These are phyloP conservation scores for Thuidium tamariscinum DNA, from an alignment of 225 moss, liverwort and hornwort species.

Conservation along the genomic window DNA sequence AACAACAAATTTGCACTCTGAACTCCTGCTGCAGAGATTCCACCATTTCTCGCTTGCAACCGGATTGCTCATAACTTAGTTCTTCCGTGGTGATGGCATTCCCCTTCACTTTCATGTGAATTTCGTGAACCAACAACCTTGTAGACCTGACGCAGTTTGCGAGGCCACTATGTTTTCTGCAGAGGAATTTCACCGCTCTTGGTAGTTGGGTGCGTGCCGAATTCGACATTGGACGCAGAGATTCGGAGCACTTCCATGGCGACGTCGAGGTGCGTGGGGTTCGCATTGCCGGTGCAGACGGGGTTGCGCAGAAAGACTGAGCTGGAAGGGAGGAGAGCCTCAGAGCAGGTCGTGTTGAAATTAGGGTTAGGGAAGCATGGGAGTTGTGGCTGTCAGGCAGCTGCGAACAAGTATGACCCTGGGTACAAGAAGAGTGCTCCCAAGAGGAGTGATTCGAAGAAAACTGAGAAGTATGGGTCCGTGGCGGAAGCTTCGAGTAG, in stretches of 20 bases:
- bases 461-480: slow-evolving; percentile 14
- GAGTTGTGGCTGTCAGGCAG: slow-evolving; percentile 24
- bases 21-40: background rate
- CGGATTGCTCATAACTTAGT: background rate
- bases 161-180: background rate
- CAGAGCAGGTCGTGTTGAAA: background rate
- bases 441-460: slow-evolving; percentile 17
- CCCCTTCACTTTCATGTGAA: background rate
- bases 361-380: slow-evolving; percentile 31
- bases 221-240: background rate
- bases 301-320: slow-evolving; percentile 7
- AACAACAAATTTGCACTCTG: background rate
- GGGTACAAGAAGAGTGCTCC: slow-evolving; percentile 33
- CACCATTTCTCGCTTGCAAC: background rate
- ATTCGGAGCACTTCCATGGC: slow-evolving; percentile 6
- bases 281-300: slow-evolving; percentile 28
- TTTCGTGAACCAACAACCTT: background rate
- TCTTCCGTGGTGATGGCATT: background rate
- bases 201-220: background rate
- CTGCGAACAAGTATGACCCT: slow-evolving; percentile 32
- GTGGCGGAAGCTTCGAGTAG: slow-evolving; percentile 28
- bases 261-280: slow-evolving; percentile 30
- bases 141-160: background rate
- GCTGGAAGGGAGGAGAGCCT: background rate
- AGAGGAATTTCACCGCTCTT: background rate